Conservation (phyloP, 2,329 filamentous ascomycete genomes). For the Raffaelea albimanens region DNA sequence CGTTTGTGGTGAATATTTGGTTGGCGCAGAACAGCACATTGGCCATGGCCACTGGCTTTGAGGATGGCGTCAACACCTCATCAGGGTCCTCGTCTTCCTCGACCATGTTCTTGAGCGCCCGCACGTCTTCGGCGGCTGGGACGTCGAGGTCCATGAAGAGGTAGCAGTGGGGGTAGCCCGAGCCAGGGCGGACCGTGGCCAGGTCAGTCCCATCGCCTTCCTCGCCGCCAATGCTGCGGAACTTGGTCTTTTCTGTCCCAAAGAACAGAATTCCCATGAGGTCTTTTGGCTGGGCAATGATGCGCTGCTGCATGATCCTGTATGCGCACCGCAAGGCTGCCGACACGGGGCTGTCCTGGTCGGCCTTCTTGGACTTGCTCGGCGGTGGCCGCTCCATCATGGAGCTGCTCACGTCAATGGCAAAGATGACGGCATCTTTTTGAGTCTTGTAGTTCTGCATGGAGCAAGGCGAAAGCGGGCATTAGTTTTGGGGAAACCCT, state of each 20-base stretch:
- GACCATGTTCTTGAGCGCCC: conserved; percentile 62
- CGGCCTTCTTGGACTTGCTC: conserved; percentile 67
- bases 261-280: conserved; percentile 96
- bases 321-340: conserved; percentile 92
- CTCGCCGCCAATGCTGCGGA: conserved; percentile 33
- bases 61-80: conserved; percentile 51
- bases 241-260: conserved; percentile 77
- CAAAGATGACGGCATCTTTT: conserved; percentile 97
- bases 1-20: conserved; percentile 90
- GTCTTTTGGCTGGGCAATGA: conserved; percentile 91
- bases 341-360: conserved; percentile 66
- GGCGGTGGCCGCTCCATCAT: conserved; percentile 66
- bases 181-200: conserved; percentile 35
- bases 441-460: conserved; percentile 74
- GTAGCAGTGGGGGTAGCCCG: conserved; percentile 85
- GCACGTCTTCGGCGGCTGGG: conserved; percentile 64
- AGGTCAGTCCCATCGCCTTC: conserved; percentile 31
- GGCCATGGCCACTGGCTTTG: conserved; percentile 65
- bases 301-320: conserved; percentile 93
- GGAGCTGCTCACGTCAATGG: conserved; percentile 80
- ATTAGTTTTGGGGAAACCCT: too few species aligned
- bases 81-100: conserved; percentile 67
- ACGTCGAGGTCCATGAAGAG: conserved; percentile 53
- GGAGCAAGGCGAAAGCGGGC: background rate
- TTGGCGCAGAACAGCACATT: conserved; percentile 93